Evolutionary conservation across 2,329 filamentous ascomycete genomes (phyloP), one percentile per base, ranked within the genome.

Genomic region (Immersiporthe knoxdaviesiana): DNA sequence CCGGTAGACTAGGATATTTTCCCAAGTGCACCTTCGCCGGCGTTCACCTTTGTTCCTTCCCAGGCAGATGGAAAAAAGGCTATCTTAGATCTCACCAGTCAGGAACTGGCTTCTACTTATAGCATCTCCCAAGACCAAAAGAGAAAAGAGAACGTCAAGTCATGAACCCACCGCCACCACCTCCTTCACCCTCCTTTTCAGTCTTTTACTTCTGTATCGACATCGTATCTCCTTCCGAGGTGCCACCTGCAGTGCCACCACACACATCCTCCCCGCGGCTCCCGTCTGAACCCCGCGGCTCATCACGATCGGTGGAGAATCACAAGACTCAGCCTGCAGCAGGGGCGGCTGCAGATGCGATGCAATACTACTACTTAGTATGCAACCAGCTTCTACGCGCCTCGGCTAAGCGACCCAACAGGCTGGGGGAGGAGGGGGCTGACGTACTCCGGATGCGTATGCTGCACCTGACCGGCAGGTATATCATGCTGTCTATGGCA

Each of bases 381-480:
- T 47, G 18, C 44, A 47, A 11, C 8, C 21, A n/a, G 2, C 16
- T 37, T 18, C 27, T 24, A 52, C 10, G 30, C 62, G 30, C 62
- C 44, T 50, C 41, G 62, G 62, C 62, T 52, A 35, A 54, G 44
- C 62, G 62, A 63, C 44, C 62, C 62, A 63, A 35, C 62, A 63
- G 30, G 21, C 27, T 59, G 32, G 56, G 16, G 44, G 6, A 16
- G 44, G 18, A 47, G 44, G 44, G 41, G 39, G 60, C 61, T 64
- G 60, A 68, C 60, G 66, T 64, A 68, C 39, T n/a, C 37, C 54
- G 27, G 21, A 58, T 59, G 44, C 66, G 61, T 68, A 68, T 61
- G 60, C 66, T 63, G 37, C 50, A 68, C 66, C 54, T 39, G 61
- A 63, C 60, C n/a, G 60, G 60, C 66, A 68, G 66, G 60, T 68